Base-by-base conservation (phyloP, 371 early-diverging fungal genomes). In the Saksenaea oblongispora region DNA sequence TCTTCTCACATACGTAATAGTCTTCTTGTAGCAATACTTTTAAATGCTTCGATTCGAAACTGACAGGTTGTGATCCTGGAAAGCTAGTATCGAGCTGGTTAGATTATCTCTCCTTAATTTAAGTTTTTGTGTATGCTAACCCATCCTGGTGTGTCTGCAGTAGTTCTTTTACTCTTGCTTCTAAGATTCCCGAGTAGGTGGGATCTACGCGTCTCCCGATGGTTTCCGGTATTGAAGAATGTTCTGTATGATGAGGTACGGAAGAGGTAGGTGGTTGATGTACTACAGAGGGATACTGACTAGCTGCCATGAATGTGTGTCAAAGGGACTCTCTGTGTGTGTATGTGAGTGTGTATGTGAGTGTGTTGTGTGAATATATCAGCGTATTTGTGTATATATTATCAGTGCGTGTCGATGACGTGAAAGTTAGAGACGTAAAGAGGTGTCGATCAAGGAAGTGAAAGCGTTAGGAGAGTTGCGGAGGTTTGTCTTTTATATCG, bases 1-100 rank as follows among this genome's bases (percentile, higher is more conserved):
- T 89, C 75, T 95, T 95, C 64, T 96, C 96, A 65, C 90, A 89
- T 28, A 94, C 95, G 76, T 90, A 94, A 72, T 92, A 97, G 70
- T 94, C 90, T 69, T 93, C 90, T 17, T 81, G 73, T 44, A 89
- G 77, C 22, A 97, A 81, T 44, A 81, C 80, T 24, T 71, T 64
- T 5, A 96, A 59, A 73, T 94, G 91, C 22, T 76, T 73, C 11
- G 73, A 57, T 36, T 84, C 85, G 69, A 97, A 92, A 35, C 79
- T 76, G 42, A 96, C 88, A 42, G 96, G 96, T 67, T 95, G 96
- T 22, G 93, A 85, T 28, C 98, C 98, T 64, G 95, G 92, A 78
- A 95, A 97, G 34, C 89, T 89, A 67, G 14, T 34, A 37, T 51
- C 14, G n/a, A 42, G 35, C 22, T 26, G 18, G 51, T 44, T 4